Conservation (phyloP, 495 filamentous ascomycete genomes). For the Articulospora tetracladia region DNA sequence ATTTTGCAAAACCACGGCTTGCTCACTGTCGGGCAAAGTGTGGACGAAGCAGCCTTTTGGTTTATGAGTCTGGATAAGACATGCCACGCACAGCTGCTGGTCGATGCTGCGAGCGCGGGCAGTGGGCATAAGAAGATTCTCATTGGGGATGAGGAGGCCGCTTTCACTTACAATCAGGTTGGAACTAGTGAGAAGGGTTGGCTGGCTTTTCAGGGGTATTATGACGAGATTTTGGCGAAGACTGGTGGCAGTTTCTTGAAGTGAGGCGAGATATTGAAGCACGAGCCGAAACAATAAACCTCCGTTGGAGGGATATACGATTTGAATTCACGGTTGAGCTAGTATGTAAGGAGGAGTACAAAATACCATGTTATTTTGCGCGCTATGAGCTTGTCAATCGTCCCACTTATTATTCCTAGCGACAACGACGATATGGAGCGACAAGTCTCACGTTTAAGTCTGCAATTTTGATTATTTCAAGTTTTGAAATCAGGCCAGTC, state of each 20-base stretch:
- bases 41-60: conserved; percentile 67
- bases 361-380: too few relatives aligned
- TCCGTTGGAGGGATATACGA: too few relatives aligned
- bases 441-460: too few relatives aligned
- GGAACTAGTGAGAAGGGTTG: conserved; percentile 36
- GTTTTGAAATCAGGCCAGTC: too few relatives aligned
- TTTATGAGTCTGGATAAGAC: conserved; percentile 63
- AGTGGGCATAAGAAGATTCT: conserved; percentile 55
- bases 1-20: conserved; percentile 69
- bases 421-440: too few relatives aligned
- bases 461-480: too few relatives aligned
- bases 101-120: conserved; percentile 53
- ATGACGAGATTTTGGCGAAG: conserved; percentile 44
- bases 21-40: conserved; percentile 57
- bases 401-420: too few relatives aligned
- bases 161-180: conserved; percentile 34
- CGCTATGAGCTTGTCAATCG: too few relatives aligned
- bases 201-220: conserved; percentile 48
- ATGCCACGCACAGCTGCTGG: conserved; percentile 63
- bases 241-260: conserved; percentile 39
- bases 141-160: conserved; percentile 47
- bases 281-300: too few relatives aligned
- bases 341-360: too few relatives aligned
- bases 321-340: too few relatives aligned
- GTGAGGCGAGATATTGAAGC: neutral